These are phyloP conservation scores for Mangifera indica DNA, from an alignment of 345 rosid genomes.

Conservation along the genomic window DNA sequence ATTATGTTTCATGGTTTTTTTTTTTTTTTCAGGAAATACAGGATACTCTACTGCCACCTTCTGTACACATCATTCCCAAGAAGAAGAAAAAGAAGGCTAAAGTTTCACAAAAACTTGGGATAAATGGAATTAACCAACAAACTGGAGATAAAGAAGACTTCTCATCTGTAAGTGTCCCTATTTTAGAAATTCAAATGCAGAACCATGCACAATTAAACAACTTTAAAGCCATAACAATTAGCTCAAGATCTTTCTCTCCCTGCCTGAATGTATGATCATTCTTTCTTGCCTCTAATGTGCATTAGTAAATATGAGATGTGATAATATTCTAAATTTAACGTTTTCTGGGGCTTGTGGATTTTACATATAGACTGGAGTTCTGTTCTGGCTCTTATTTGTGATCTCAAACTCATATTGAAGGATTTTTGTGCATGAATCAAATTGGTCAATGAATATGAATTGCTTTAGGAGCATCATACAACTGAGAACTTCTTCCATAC, in stretches of 20 bases:
- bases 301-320: neutral
- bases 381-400: too few relatives aligned
- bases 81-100: conserved; percentile 42
- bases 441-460: neutral
- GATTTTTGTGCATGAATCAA: too few relatives aligned
- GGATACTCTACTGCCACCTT: conserved; percentile 73
- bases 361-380: too few relatives aligned
- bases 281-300: neutral
- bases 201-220: conserved; percentile 21
- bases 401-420: too few relatives aligned
- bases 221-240: conserved; percentile 22
- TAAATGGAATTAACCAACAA: conserved; percentile 41
- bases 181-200: conserved; percentile 26
- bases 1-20: neutral
- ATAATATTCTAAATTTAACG: neutral
- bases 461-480: neutral
- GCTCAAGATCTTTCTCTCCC: conserved; percentile 35
- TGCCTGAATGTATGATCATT: conserved; percentile 39
- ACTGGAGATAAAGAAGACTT: conserved; percentile 18
- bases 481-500: neutral
- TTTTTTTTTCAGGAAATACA: conserved; percentile 61
- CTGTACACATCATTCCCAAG: conserved; percentile 51
- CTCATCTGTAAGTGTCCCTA: conserved; percentile 19
- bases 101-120: conserved; percentile 31
- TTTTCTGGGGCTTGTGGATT: neutral